Evolutionary conservation across 176 grass and related monocot species (phyloP), one percentile per base, ranked within the genome.

Genomic region (Hordeum vulgare): DNA sequence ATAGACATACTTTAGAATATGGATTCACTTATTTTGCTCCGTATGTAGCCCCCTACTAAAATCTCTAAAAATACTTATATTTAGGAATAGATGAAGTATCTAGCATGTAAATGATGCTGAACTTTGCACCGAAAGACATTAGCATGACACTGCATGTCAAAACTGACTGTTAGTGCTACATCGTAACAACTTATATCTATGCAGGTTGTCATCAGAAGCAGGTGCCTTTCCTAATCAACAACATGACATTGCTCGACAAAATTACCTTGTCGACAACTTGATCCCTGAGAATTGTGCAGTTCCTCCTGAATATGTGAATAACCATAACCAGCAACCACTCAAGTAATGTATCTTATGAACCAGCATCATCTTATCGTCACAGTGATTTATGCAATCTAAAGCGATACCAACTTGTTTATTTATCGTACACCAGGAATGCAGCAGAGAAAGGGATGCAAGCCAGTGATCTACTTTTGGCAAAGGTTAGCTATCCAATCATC

Each of bases 401-500:
- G 24, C 18, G 31, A 42, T 79, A 64, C 33, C 89, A 78, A 87
- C 56, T 35, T 81, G 18, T 73, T 76, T 35, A 0, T 34, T 82
- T 78, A 5, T 58, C 47, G 36, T 79, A 21, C 53, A 74, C 57
- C 78, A 94, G 92, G 87, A 91, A 87, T 80, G 92, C 89, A 71
- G 92, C 84, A 60, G 92, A 94, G 78, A 91, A 85, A 71, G 85
- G 86, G 51, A 83, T 89, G 89, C 89, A 94, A 79, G 87, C 86
- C 11, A 87, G 87, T 80, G 81, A 94, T 37, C 40, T 91, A 57
- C 83, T 89, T 64, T 84, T 94, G 78, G 89, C 92, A 18, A 94
- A 94, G 85, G 92, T 89, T 58, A 51, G 77, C n/a, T 57, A 76
- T 72, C 74, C 35, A 61, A 41, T 13, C 40, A 27, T 53, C 13